phyloP scores from a whole-genome alignment of 345 rosid genomes.

The Populus deltoides region DNA sequence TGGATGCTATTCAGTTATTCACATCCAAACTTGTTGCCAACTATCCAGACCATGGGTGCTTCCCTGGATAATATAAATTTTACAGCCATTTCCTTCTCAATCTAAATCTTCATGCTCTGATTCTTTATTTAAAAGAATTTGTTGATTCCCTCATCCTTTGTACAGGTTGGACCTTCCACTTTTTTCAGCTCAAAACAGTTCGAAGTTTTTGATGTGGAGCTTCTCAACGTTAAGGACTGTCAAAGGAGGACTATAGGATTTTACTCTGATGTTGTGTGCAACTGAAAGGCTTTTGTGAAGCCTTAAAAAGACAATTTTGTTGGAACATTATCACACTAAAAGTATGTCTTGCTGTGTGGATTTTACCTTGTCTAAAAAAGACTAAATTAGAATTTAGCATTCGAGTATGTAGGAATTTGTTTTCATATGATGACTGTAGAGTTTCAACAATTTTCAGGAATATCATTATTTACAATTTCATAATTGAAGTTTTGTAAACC shows the following conservation, averaged over 20 bases:
- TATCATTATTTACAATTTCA: background rate
- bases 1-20: background rate
- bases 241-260: slow-evolving; percentile 86
- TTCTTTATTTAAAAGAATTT: background rate
- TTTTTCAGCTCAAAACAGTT: slow-evolving; percentile 95
- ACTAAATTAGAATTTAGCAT: background rate
- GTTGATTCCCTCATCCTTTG: background rate
- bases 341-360: background rate
- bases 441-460: background rate
- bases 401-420: background rate
- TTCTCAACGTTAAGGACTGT: slow-evolving; percentile 68
- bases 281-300: slow-evolving; percentile 27
- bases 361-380: background rate
- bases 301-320: slow-evolving; percentile 7
- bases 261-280: slow-evolving; percentile 90
- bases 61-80: background rate
- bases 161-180: slow-evolving; percentile 92
- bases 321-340: background rate
- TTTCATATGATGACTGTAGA: too few relatives aligned
- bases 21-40: background rate
- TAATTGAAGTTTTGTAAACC: background rate
- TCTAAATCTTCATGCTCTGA: background rate
- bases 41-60: background rate
- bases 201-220: slow-evolving; percentile 88
- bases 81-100: background rate